Evolutionary conservation across 1,284 basidiomycete species (phyloP).

Genomic region (Leccinum subrobustum): DNA sequence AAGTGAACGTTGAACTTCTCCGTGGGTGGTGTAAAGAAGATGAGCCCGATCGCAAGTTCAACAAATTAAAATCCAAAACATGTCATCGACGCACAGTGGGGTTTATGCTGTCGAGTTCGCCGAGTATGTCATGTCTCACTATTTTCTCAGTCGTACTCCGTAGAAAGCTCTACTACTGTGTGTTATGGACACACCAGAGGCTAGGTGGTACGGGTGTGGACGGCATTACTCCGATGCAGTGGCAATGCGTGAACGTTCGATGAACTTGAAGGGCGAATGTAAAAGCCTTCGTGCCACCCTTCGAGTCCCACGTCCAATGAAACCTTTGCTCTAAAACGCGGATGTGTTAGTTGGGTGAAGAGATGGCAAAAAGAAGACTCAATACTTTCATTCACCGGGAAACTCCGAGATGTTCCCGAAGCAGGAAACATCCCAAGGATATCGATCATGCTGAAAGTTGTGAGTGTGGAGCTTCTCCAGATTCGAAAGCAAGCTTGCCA

Average conservation of each 20-base stretch:
- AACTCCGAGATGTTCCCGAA: background rate
- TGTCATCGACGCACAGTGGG: background rate
- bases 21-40: background rate
- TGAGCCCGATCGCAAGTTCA: background rate
- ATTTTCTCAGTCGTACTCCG: background rate
- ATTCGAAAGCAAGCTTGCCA: background rate
- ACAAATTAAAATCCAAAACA: background rate
- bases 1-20: background rate
- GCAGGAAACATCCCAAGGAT: background rate
- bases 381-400: background rate
- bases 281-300: background rate
- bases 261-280: background rate
- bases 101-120: background rate
- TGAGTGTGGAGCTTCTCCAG: background rate
- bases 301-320: background rate
- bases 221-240: background rate
- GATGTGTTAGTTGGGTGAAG: background rate
- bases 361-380: background rate
- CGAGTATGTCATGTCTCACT: background rate
- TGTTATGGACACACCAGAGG: background rate
- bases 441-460: too few relatives aligned
- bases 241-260: background rate
- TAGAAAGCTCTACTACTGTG: background rate
- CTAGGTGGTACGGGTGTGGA: background rate
- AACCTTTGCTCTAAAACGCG: background rate